Percentiles rank a stretch among this genome's conserved stretches.
Evolutionary conservation across 1,139 yeast species (phyloP).

Genomic region (Suhomyces ambrosiae): DNA sequence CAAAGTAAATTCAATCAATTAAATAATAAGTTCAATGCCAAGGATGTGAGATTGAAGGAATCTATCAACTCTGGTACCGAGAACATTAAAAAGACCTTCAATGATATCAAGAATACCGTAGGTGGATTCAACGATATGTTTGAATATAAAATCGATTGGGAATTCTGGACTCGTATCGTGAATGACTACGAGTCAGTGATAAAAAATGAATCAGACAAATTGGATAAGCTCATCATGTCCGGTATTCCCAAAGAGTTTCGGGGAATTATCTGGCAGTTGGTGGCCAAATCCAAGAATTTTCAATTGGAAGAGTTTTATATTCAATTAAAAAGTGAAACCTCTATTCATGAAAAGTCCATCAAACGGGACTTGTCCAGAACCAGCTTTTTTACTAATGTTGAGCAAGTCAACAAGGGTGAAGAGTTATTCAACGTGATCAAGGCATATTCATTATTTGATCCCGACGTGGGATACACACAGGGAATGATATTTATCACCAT

Average conservation of each 20-base stretch:
- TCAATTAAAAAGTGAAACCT: slow-evolving; percentile 51
- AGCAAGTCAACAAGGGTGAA: slow-evolving; percentile 51
- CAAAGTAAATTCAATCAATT: slow-evolving; percentile 39
- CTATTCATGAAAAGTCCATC: slow-evolving; percentile 76
- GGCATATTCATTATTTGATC: slow-evolving; percentile 83
- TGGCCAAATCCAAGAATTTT: slow-evolving; percentile 75
- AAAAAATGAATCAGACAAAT: slow-evolving; percentile 56
- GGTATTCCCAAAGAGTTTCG: slow-evolving; percentile 88
- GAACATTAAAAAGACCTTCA: slow-evolving; percentile 64
- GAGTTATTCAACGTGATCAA: slow-evolving; percentile 75
- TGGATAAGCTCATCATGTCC: slow-evolving; percentile 60
- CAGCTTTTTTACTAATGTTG: slow-evolving; percentile 69
- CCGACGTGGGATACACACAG: slow-evolving; percentile 95
- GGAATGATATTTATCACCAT: slow-evolving; percentile 94
- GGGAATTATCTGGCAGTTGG: slow-evolving; percentile 90
- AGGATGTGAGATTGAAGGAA: slow-evolving; percentile 40
- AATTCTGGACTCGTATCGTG: slow-evolving; percentile 82
- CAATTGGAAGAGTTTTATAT: slow-evolving; percentile 71
- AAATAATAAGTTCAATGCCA: slow-evolving; percentile 31
- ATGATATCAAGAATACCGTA: slow-evolving; percentile 50
- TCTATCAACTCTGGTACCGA: slow-evolving; percentile 61
- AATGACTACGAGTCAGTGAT: slow-evolving; percentile 73
- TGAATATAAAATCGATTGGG: slow-evolving; percentile 66
- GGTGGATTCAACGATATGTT: slow-evolving; percentile 45
- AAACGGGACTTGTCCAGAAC: slow-evolving; percentile 83